phyloP scores from a whole-genome alignment of 495 filamentous ascomycete genomes.

The Penicillium lagena region DNA sequence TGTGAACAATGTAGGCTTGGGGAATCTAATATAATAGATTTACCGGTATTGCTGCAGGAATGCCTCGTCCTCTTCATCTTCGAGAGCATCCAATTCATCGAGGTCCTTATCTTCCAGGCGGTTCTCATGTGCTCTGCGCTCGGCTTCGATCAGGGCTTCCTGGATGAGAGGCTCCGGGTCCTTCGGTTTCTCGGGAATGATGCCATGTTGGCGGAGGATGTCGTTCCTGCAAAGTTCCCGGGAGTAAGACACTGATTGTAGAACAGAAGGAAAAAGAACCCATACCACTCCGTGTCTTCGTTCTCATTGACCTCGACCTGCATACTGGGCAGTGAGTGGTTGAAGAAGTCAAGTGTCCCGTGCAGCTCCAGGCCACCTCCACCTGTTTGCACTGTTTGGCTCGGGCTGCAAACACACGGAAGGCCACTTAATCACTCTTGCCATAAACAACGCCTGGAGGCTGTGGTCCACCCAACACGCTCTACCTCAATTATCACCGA shows the following conservation, averaged over 20 bases:
- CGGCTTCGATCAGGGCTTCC: conserved; percentile 83
- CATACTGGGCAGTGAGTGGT: conserved; percentile 44
- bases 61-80: conserved; percentile 89
- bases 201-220: conserved; percentile 90
- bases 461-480: conserved; percentile 2
- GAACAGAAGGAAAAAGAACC: conserved; percentile 3
- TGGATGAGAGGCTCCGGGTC: conserved; percentile 92
- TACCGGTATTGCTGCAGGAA: conserved; percentile 82
- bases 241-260: background rate
- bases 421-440: conserved; percentile 44
- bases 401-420: conserved; percentile 34
- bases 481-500: too few relatives aligned
- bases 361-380: conserved; percentile 9
- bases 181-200: conserved; percentile 94
- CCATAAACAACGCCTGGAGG: conserved; percentile 22
- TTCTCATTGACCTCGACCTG: conserved; percentile 90
- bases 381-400: conserved; percentile 44
- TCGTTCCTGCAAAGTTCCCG: conserved; percentile 68
- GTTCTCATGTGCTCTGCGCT: conserved; percentile 77
- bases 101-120: conserved; percentile 88
- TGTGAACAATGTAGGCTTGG: background rate
- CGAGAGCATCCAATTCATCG: conserved; percentile 86
- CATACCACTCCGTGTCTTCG: conserved; percentile 95
- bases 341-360: background rate
- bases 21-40: background rate